phyloP scores from a whole-genome alignment of 805 yeast species.

The Maudiozyma bulderi region DNA sequence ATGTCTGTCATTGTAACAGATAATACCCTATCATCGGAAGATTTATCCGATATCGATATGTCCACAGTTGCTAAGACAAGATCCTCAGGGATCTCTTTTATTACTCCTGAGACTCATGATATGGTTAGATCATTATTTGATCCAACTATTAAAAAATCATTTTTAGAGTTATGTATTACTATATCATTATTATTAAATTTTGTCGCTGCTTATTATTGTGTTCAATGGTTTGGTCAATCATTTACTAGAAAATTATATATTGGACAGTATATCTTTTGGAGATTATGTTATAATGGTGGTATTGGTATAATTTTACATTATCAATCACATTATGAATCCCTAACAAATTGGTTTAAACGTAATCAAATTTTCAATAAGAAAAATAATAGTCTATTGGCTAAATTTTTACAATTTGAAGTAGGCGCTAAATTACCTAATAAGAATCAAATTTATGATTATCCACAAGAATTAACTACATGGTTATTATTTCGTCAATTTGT shows the following conservation, averaged over 20 bases:
- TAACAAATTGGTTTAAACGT: conserved; percentile 44
- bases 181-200: conserved; percentile 32
- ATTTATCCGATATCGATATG: not conserved
- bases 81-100: conserved; percentile 26
- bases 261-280: conserved; percentile 59
- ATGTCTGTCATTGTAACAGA: not conserved
- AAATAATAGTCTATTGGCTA: conserved; percentile 28
- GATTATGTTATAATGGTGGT: conserved; percentile 69
- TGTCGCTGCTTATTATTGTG: conserved; percentile 25
- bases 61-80: conserved; percentile 19
- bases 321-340: conserved; percentile 50
- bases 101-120: conserved; percentile 54
- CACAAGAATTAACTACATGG: conserved; percentile 79
- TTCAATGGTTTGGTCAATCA: conserved; percentile 11
- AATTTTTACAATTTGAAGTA: conserved; percentile 38
- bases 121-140: conserved; percentile 77
- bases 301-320: conserved; percentile 58
- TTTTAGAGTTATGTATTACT: conserved; percentile 54
- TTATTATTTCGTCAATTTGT: conserved; percentile 67
- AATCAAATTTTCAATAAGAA: conserved; percentile 36
- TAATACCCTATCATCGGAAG: not conserved
- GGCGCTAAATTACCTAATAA: conserved; percentile 17
- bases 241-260: conserved; percentile 35
- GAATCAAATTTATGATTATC: conserved; percentile 35
- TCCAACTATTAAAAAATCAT: conserved; percentile 61